These are phyloP conservation scores for Sugiyamaella castrensis DNA, from an alignment of 1,139 yeast genomes.

Conservation along the genomic window DNA sequence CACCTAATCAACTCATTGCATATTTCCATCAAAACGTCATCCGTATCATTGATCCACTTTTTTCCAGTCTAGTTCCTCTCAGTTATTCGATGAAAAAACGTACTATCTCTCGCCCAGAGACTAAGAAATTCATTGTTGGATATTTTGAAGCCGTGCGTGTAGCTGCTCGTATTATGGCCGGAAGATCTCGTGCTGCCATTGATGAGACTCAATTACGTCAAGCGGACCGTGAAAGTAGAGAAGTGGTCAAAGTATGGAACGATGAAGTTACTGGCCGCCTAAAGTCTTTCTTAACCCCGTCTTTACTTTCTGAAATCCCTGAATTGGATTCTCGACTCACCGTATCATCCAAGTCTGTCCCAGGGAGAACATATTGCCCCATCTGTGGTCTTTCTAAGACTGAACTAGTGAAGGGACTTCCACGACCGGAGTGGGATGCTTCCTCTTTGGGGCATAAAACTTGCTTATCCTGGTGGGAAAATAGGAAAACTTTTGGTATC, in stretches of 20 bases:
- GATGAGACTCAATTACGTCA: slow-evolving; percentile 14
- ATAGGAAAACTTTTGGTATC: slow-evolving; percentile 17
- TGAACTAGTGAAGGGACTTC: slow-evolving; percentile 24
- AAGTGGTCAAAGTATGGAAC: slow-evolving; percentile 25
- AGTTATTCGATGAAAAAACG: slow-evolving; percentile 26
- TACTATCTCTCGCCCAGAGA: slow-evolving; percentile 26
- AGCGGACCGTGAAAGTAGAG: slow-evolving; percentile 25
- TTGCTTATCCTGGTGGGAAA: slow-evolving; percentile 25
- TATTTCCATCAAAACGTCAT: slow-evolving; percentile 21
- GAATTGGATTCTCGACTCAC: slow-evolving; percentile 14
- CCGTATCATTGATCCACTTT: slow-evolving; percentile 21
- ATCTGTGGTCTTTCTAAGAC: slow-evolving; percentile 27
- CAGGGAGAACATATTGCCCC: slow-evolving; percentile 18
- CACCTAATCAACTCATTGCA: slow-evolving; percentile 22
- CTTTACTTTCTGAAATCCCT: slow-evolving; percentile 15
- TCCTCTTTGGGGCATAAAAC: slow-evolving; percentile 20
- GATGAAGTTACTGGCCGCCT: slow-evolving; percentile 20
- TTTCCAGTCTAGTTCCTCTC: slow-evolving; percentile 26
- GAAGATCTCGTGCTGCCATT: slow-evolving; percentile 25
- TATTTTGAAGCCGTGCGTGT: slow-evolving; percentile 25
- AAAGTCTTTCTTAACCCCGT: slow-evolving; percentile 18
- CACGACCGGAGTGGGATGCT: slow-evolving; percentile 20
- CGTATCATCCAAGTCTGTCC: slow-evolving; percentile 8
- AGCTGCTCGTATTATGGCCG: slow-evolving; percentile 28
- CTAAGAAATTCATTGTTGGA: slow-evolving; percentile 25